Conservation (phyloP, 2,329 filamentous ascomycete genomes). For the Cercospora janseana region DNA sequence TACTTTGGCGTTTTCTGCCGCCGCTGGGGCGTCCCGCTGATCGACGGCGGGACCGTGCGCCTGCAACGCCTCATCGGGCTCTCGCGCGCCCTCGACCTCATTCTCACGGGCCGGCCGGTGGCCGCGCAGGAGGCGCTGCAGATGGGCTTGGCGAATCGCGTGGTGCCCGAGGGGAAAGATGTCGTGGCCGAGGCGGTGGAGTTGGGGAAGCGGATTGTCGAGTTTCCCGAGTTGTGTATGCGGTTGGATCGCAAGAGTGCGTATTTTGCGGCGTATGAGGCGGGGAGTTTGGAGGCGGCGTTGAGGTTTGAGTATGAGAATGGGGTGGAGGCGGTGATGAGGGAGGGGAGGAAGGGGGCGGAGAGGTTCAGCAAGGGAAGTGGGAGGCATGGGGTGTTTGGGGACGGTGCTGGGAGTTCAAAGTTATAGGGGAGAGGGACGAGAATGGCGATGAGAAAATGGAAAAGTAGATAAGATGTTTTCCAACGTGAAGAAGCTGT, state of each 20-base stretch:
- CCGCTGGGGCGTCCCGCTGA: conserved; percentile 50
- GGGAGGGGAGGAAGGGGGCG: conserved; percentile 47
- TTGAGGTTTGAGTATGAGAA: conserved; percentile 49
- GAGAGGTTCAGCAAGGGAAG: conserved; percentile 42
- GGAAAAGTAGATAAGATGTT: too few species aligned
- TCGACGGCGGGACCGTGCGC: conserved; percentile 55
- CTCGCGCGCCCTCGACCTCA: conserved; percentile 56
- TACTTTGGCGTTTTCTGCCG: conserved; percentile 58
- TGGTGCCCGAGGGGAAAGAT: conserved; percentile 52
- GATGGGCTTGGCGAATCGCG: conserved; percentile 55
- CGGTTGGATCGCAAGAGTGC: conserved; percentile 50
- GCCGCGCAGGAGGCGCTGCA: conserved; percentile 50
- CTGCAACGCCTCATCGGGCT: conserved; percentile 53
- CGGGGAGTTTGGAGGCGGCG: conserved; percentile 52
- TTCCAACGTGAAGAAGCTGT: too few species aligned
- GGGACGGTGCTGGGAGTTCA: too few species aligned
- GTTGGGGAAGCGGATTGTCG: conserved; percentile 49
- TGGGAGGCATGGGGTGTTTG: conserved; percentile 45
- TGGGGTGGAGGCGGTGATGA: conserved; percentile 44
- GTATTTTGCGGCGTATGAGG: conserved; percentile 53
- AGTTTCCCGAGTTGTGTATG: conserved; percentile 55
- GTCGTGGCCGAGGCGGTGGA: conserved; percentile 48
- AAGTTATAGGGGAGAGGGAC: conserved; percentile 14
- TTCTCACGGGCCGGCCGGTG: conserved; percentile 54
- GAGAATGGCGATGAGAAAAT: neutral